phyloP scores from a whole-genome alignment of 1,139 yeast species.

The Geotrichum armillariae region DNA sequence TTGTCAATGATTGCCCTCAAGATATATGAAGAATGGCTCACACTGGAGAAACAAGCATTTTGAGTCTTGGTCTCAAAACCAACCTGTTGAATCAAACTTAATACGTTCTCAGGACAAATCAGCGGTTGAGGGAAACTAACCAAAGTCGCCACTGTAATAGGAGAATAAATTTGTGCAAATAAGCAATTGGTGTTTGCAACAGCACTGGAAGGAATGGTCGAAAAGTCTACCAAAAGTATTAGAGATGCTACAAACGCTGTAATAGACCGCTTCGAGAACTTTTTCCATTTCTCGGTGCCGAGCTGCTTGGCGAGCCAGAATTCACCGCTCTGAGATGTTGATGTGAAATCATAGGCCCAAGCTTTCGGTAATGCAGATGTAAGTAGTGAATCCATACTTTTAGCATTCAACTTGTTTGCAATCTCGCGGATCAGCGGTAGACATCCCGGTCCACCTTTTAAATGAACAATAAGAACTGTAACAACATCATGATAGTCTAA shows the following conservation, averaged over 20 bases:
- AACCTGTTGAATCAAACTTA: background rate
- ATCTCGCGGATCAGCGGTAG: constrained; percentile 7
- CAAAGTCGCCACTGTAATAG: background rate
- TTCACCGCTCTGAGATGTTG: background rate
- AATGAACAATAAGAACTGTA: constrained; percentile 5
- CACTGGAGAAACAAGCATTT: background rate
- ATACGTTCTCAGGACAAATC: background rate
- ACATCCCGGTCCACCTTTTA: background rate
- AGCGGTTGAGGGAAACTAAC: constrained; percentile 15
- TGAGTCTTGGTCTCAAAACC: background rate
- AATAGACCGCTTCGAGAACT: background rate
- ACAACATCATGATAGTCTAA: constrained; percentile 9
- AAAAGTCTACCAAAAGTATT: constrained; percentile 15
- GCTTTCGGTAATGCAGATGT: constrained; percentile 5
- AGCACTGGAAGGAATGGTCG: background rate
- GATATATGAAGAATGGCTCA: constrained; percentile 5
- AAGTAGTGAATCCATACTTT: constrained; percentile 1
- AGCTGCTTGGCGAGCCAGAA: constrained; percentile 10
- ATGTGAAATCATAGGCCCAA: constrained; percentile 16
- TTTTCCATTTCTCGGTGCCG: constrained; percentile 10
- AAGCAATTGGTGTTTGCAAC: background rate
- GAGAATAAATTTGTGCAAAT: constrained; percentile 8
- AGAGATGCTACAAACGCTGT: constrained; percentile 11
- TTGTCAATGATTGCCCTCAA: constrained; percentile 11
- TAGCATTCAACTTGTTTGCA: background rate